These are phyloP conservation scores for Leccinum longicurvipes DNA, from an alignment of 768 basidiomycete species.

Conservation along the genomic window DNA sequence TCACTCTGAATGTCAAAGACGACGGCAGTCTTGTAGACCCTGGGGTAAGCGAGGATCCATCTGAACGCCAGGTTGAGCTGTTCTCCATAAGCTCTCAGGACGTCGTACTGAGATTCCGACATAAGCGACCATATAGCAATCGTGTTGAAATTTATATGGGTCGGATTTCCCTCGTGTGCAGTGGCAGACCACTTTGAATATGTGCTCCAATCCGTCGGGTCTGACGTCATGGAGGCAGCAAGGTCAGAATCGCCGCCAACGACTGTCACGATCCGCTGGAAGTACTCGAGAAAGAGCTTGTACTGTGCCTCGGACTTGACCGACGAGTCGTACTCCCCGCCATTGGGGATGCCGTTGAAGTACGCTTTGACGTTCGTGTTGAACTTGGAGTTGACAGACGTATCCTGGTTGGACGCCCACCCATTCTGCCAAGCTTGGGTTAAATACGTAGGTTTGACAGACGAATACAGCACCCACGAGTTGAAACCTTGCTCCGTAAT, in stretches of 20 bases:
- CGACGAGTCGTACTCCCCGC: neutral
- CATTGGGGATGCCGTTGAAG: conserved; percentile 3
- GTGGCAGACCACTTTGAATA: neutral
- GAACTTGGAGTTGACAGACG: conserved; percentile 1
- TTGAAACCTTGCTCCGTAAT: conserved; percentile 4
- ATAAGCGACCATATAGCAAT: conserved; percentile 3
- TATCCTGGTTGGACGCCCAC: neutral
- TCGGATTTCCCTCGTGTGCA: neutral
- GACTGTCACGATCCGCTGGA: conserved; percentile 3
- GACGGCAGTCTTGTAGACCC: neutral
- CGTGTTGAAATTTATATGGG: neutral
- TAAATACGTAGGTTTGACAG: neutral
- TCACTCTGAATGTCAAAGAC: conserved; percentile 7
- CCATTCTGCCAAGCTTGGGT: neutral
- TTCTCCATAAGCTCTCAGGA: neutral
- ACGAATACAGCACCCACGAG: neutral
- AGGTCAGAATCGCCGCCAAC: neutral
- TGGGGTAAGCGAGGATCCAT: conserved; percentile 2
- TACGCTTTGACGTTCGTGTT: conserved; percentile 2
- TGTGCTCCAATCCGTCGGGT: neutral
- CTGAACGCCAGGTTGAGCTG: neutral
- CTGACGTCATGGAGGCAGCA: neutral
- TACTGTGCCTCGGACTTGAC: conserved; percentile 7
- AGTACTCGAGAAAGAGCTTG: conserved; percentile 2
- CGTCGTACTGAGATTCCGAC: neutral